These are phyloP conservation scores for Solanum pennellii DNA, from an alignment of 257 asterid species.

Conservation along the genomic window DNA sequence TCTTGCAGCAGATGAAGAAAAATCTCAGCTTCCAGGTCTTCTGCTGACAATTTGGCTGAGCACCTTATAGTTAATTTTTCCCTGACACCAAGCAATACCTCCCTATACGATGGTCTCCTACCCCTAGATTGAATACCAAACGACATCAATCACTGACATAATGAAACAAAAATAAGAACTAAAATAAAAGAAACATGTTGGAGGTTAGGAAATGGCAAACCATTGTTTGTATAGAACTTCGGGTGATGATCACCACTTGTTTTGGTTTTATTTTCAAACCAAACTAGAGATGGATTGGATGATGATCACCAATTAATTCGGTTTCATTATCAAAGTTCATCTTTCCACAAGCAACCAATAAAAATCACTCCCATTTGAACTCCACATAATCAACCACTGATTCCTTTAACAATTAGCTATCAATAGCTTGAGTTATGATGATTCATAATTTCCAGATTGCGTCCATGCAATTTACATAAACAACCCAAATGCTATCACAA, in stretches of 20 bases:
- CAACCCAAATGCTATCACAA: not conserved
- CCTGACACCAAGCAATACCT: slow-evolving; percentile 70
- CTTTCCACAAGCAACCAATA: not conserved
- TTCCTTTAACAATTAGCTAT: not conserved
- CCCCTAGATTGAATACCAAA: slow-evolving; percentile 44
- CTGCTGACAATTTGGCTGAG: slow-evolving; percentile 68
- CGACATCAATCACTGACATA: not conserved
- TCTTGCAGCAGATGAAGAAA: slow-evolving; percentile 86
- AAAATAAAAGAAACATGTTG: not conserved
- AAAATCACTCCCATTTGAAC: not conserved
- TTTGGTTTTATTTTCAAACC: not conserved
- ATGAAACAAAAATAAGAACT: not conserved
- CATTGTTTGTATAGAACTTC: not conserved
- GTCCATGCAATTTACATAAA: not conserved
- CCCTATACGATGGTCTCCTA: slow-evolving; percentile 88
- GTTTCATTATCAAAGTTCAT: not conserved
- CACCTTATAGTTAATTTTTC: slow-evolving; percentile 61
- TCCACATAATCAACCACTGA: not conserved
- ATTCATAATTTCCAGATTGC: not conserved
- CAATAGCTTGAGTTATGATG: not conserved
- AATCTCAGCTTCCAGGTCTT: slow-evolving; percentile 85
- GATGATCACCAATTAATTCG: not conserved
- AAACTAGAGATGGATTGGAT: not conserved
- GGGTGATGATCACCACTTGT: not conserved
- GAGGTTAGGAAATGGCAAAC: not conserved